These are phyloP conservation scores for Pisolithus thermaeus DNA, from an alignment of 1,284 basidiomycete species.

Conservation along the genomic window DNA sequence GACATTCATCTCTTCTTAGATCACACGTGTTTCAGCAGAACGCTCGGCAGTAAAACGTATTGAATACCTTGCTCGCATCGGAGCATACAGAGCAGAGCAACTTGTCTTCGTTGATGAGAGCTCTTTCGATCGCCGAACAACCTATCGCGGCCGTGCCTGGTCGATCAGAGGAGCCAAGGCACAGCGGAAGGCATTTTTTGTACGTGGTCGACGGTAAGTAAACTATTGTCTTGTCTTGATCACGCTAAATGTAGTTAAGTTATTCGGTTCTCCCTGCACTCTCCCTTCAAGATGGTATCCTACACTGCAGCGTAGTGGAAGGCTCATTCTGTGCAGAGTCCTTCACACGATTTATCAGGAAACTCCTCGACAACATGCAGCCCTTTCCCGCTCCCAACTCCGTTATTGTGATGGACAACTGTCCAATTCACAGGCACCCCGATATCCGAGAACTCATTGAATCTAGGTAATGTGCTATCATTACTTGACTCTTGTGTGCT, in stretches of 20 bases:
- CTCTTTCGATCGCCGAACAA: conserved; percentile 4
- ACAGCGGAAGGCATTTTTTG: conserved; percentile 8
- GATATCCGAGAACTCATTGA: conserved; percentile 1
- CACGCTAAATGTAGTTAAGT: not conserved
- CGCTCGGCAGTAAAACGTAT: conserved; percentile 16
- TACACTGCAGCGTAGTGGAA: conserved; percentile 18
- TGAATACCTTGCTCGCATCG: not conserved
- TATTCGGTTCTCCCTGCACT: conserved; percentile 20
- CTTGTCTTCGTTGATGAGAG: not conserved
- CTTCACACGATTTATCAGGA: conserved; percentile 20
- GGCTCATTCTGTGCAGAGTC: conserved; percentile 10
- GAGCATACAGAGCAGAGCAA: not conserved
- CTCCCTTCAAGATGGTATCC: conserved; percentile 20
- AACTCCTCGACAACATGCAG: not conserved
- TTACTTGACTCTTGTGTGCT: no score
- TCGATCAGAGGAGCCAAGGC: conserved; percentile 12
- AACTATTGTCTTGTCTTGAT: not conserved
- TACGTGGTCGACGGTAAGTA: conserved; percentile 21
- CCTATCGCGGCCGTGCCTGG: conserved; percentile 12
- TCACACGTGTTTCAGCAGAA: conserved; percentile 20
- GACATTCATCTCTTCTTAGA: conserved; percentile 6
- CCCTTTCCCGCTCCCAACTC: not conserved
- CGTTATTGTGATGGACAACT: conserved; percentile 4
- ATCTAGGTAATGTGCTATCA: not conserved
- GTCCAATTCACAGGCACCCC: conserved; percentile 1